phyloP scores from a whole-genome alignment of 495 filamentous ascomycete genomes.

The Penicillium macrosclerotiorum region DNA sequence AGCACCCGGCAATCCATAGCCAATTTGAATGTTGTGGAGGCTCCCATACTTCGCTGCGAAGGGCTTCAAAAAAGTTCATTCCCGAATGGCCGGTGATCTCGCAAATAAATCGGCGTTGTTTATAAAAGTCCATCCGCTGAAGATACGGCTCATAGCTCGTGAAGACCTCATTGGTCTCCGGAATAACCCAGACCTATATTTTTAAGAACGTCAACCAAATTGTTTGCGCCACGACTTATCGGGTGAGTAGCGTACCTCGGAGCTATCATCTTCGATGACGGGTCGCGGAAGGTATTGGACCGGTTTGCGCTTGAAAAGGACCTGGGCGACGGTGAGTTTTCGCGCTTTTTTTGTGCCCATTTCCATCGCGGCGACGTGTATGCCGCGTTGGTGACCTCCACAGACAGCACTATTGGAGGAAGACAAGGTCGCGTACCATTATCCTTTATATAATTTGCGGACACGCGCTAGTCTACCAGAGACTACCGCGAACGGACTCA shows the following conservation, averaged over 20 bases:
- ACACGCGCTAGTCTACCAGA: constrained; percentile 34
- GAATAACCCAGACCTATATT: constrained; percentile 93
- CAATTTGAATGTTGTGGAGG: neutral
- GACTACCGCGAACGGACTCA: constrained; percentile 13
- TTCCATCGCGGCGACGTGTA: too few relatives aligned
- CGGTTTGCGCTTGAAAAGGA: constrained; percentile 93
- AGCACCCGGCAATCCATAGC: neutral
- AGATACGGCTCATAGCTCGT: constrained; percentile 85
- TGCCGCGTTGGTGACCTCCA: constrained; percentile 2
- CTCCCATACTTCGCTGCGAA: constrained; percentile 79
- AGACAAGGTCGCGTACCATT: constrained; percentile 34
- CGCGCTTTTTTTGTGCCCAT: neutral
- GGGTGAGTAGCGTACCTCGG: constrained; percentile 63
- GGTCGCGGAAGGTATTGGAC: constrained; percentile 78
- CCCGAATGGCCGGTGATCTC: constrained; percentile 92
- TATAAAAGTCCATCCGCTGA: constrained; percentile 87
- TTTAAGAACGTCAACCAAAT: neutral
- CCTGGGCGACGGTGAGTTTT: constrained; percentile 52
- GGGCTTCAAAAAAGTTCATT: constrained; percentile 89
- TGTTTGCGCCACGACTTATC: neutral
- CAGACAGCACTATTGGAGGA: neutral
- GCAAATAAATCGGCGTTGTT: constrained; percentile 89
- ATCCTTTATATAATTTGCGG: constrained; percentile 21
- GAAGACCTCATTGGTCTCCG: constrained; percentile 88
- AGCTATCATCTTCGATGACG: constrained; percentile 71